These are phyloP conservation scores for Lasiosphaeria ovina DNA, from an alignment of 495 filamentous ascomycete genomes.

Conservation along the genomic window DNA sequence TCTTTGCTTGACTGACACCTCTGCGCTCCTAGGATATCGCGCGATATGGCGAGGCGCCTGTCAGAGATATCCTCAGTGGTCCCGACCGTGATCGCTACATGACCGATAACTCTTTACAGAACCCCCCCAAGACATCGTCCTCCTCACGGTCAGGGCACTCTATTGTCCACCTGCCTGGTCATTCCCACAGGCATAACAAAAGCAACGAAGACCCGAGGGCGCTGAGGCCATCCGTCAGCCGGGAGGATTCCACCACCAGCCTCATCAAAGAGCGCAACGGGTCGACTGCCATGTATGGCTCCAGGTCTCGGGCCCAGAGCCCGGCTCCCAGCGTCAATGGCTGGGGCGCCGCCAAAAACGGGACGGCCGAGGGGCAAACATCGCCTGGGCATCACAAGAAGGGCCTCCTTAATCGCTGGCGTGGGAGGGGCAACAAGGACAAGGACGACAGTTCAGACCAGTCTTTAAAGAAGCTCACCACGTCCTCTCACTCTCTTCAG, in stretches of 20 bases:
- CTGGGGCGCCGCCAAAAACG: constrained; percentile 45
- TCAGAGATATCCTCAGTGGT: constrained; percentile 67
- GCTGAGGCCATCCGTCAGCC: constrained; percentile 61
- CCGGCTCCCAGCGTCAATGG: constrained; percentile 72
- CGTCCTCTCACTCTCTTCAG: constrained; percentile 53
- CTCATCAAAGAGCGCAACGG: constrained; percentile 46
- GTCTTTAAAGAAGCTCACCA: constrained; percentile 54
- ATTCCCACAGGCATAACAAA: constrained; percentile 71
- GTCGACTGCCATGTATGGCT: constrained; percentile 38
- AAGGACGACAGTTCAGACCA: constrained; percentile 51
- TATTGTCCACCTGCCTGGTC: constrained; percentile 56
- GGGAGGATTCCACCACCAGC: constrained; percentile 64
- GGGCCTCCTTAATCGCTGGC: constrained; percentile 64
- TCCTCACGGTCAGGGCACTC: constrained; percentile 53
- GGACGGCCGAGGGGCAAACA: constrained; percentile 50
- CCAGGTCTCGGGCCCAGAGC: constrained; percentile 63
- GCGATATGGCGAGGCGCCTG: constrained; percentile 78
- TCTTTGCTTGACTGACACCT: constrained; percentile 14
- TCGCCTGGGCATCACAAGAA: constrained; percentile 61
- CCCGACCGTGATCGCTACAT: constrained; percentile 66
- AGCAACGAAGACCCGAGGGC: constrained; percentile 71
- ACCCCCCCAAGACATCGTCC: constrained; percentile 50
- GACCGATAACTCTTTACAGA: constrained; percentile 40
- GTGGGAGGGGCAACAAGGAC: constrained; percentile 49
- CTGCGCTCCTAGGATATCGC: constrained; percentile 61